Conservation (phyloP, 805 yeast genomes). For the Maudiozyma bulderi region DNA sequence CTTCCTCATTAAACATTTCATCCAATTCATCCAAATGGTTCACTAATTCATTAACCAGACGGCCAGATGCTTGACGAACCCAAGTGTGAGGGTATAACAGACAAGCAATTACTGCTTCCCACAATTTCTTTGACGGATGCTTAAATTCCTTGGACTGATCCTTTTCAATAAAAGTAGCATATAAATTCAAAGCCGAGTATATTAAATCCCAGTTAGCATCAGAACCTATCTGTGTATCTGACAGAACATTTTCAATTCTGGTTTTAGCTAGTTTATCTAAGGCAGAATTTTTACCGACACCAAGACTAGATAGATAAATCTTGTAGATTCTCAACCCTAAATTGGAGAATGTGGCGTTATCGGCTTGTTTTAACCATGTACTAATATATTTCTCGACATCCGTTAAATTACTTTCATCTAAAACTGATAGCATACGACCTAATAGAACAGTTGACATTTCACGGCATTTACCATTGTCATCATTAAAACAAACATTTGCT, state of each 20-base stretch:
- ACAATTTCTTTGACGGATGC: slow-evolving; percentile 30
- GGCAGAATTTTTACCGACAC: slow-evolving; percentile 30
- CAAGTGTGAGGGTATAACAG: slow-evolving; percentile 84
- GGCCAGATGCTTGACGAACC: slow-evolving; percentile 64
- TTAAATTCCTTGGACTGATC: slow-evolving; percentile 24
- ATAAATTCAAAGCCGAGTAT: slow-evolving; percentile 52
- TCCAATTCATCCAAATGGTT: slow-evolving; percentile 30
- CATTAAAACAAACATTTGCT: slow-evolving; percentile 67
- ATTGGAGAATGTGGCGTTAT: slow-evolving; percentile 45
- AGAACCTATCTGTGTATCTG: slow-evolving; percentile 31
- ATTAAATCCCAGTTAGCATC: slow-evolving; percentile 68
- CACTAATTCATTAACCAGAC: slow-evolving; percentile 48
- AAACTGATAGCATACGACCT: slow-evolving; percentile 41
- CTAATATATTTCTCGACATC: slow-evolving; percentile 30
- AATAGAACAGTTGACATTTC: slow-evolving; percentile 69
- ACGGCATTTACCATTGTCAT: slow-evolving; percentile 68
- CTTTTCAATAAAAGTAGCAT: slow-evolving; percentile 35
- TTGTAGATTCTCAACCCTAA: slow-evolving; percentile 71
- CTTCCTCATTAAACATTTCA: slow-evolving; percentile 32
- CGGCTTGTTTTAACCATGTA: slow-evolving; percentile 57
- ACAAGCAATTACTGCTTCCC: slow-evolving; percentile 44
- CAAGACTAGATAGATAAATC: slow-evolving; percentile 43
- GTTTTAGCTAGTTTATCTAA: slow-evolving; percentile 36
- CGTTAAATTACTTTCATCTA: slow-evolving; percentile 30
- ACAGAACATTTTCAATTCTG: slow-evolving; percentile 29